Evolutionary conservation across 768 basidiomycete genomes (phyloP).

Genomic region (Lentinus brumalis): DNA sequence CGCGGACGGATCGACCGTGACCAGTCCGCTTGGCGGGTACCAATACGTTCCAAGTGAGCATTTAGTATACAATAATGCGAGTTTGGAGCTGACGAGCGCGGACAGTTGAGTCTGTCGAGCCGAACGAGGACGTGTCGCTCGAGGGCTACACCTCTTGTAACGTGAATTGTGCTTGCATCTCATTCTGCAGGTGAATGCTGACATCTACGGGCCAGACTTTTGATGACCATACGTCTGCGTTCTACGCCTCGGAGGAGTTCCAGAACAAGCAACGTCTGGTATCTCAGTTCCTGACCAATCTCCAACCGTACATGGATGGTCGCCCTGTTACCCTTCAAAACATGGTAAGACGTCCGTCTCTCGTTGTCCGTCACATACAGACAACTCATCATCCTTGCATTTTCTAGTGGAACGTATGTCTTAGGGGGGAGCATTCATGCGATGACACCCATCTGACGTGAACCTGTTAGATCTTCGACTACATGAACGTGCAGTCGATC

Average conservation of each 20-base stretch:
- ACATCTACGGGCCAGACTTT: conserved; percentile 19
- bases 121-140: conserved; percentile 60
- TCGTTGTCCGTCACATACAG: background rate
- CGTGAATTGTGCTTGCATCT: conserved; percentile 33
- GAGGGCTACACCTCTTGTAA: conserved; percentile 68
- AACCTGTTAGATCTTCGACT: conserved; percentile 59
- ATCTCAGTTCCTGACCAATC: conserved; percentile 48
- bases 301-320: conserved; percentile 56
- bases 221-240: conserved; percentile 40
- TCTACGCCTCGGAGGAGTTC: conserved; percentile 60
- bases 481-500: conserved; percentile 70
- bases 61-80: too few relatives aligned
- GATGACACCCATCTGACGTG: background rate
- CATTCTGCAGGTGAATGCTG: conserved; percentile 7
- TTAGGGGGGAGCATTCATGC: rapidly evolving
- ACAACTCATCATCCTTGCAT: conserved; percentile 14
- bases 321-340: conserved; percentile 54
- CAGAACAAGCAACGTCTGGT: conserved; percentile 45
- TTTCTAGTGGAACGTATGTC: conserved; percentile 48
- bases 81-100: background rate
- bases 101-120: conserved; percentile 64
- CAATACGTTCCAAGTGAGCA: conserved; percentile 53
- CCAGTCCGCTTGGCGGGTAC: conserved; percentile 65
- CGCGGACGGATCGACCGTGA: conserved; percentile 64
- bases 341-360: conserved; percentile 46